phyloP scores from a whole-genome alignment of 1,139 yeast species.

The Yamadazyma atmosphaerica region DNA sequence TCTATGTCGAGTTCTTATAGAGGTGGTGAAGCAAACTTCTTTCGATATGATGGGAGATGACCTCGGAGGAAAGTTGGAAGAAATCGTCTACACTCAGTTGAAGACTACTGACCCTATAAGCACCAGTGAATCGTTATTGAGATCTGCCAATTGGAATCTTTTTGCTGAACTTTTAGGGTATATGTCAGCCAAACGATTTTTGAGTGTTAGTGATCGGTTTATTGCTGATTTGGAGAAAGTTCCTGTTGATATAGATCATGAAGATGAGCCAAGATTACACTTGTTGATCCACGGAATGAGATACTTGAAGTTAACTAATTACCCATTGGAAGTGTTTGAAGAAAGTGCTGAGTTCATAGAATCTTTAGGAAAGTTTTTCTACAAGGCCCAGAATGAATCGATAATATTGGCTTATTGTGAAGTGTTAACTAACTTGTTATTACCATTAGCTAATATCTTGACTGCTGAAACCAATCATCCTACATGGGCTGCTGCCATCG shows the following conservation, averaged over 20 bases:
- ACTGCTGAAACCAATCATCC: conserved; percentile 98
- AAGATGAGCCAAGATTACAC: conserved; percentile 72
- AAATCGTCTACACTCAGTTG: conserved; percentile 87
- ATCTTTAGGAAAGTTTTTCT: conserved; percentile 82
- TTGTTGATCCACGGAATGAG: conserved; percentile 89
- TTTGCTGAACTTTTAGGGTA: conserved; percentile 88
- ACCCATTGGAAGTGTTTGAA: conserved; percentile 87
- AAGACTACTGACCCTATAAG: conserved; percentile 83
- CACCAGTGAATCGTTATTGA: conserved; percentile 59
- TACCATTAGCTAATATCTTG: conserved; percentile 80
- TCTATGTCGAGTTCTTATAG: conserved; percentile 89
- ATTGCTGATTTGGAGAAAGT: conserved; percentile 88
- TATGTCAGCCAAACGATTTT: conserved; percentile 81
- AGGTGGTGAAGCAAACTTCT: conserved; percentile 87
- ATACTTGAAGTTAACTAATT: conserved; percentile 71
- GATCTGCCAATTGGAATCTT: conserved; percentile 92
- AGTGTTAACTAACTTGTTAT: conserved; percentile 68
- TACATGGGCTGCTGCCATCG: conserved; percentile 85
- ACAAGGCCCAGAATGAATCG: conserved; percentile 61
- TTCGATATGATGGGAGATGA: conserved; percentile 73
- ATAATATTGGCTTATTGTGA: conserved; percentile 81
- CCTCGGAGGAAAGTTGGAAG: conserved; percentile 82
- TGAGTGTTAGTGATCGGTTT: conserved; percentile 89
- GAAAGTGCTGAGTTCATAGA: conserved; percentile 89
- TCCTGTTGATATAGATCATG: conserved; percentile 52